Base-by-base conservation (phyloP, 2,329 filamentous ascomycete genomes). In the Botrytis cinerea region DNA sequence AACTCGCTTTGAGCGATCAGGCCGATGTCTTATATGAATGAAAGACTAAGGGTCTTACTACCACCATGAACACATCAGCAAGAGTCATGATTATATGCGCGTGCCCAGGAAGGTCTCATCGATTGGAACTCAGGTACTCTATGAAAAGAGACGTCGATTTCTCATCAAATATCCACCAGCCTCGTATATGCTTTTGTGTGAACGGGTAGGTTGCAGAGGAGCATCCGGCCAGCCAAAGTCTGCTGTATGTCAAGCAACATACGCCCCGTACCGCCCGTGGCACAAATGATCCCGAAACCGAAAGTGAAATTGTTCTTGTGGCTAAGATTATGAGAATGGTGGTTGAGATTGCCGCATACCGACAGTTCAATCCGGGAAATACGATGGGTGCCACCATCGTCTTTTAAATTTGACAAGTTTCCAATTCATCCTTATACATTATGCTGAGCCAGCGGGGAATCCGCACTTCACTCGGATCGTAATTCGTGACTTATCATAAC, bases 141-240 rank as follows among this genome's bases (percentile, higher is more conserved):
- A n/a, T 57, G 48, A 57, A 57, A 68, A 57, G 48, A 25, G 40
- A 57, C 35, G 46, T 25, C 64, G 48, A 43, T 48, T 59, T 51
- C 38, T 22, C 32, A 46, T 43, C n/a, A 61, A 63, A 45, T 35
- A 43, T 46, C 48, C 25, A 71, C 48, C 25, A 71, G 70, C 35
- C 69, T 71, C 62, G 64, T 57, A 68, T 40, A 68, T 57, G 35
- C 45, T 40, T 46, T 57, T 63, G 57, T 40, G 57, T 71, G 43
- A 48, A 71, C 62, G 59, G 57, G 45, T 28, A 71, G 69, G 46
- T n/a, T 35, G 59, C 51, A 67, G 43, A 67, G 51, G 61, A 67
- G 46, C 40, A 72, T 68, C 70, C 70, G 62, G 51, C 28, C 62
- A 72, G 70, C 70, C 70, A 72, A 63, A 72, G 28, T 66, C 61